Conservation (phyloP, 2,329 filamentous ascomycete genomes). For the Gaeumannomyces tritici region DNA sequence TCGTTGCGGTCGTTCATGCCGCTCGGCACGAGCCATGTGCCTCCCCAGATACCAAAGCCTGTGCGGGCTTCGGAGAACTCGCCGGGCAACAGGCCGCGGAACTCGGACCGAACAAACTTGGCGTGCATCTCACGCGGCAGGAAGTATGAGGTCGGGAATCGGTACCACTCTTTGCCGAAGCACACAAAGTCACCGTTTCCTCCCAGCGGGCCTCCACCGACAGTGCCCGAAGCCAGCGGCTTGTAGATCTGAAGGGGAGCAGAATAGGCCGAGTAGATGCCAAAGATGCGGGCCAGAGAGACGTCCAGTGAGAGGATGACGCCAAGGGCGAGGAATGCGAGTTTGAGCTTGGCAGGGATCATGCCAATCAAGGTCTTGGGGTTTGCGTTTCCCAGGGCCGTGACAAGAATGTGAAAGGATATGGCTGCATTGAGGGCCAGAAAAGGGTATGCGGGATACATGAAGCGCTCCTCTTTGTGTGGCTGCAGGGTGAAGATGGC, state of each 20-base stretch:
- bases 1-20: constrained; percentile 91
- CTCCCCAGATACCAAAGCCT: constrained; percentile 65
- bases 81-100: constrained; percentile 78
- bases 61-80: constrained; percentile 70
- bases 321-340: constrained; percentile 36
- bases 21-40: constrained; percentile 70
- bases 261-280: constrained; percentile 71
- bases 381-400: constrained; percentile 62
- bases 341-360: constrained; percentile 67
- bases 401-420: constrained; percentile 69
- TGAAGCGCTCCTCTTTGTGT: constrained; percentile 97
- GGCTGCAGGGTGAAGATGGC: constrained; percentile 84
- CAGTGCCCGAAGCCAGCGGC: constrained; percentile 49
- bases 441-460: constrained; percentile 94
- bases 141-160: constrained; percentile 89
- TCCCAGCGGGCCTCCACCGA: neutral
- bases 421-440: constrained; percentile 83
- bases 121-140: constrained; percentile 73
- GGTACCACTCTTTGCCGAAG: constrained; percentile 96
- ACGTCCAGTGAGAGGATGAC: constrained; percentile 56
- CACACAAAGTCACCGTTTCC: constrained; percentile 64
- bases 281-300: constrained; percentile 62
- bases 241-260: constrained; percentile 67
- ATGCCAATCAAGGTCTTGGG: constrained; percentile 58
- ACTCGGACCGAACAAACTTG: constrained; percentile 87